Percentiles rank a stretch among this genome's conserved stretches.
Evolutionary conservation across 169 alveolate species (phyloP).

Genomic region (Plasmodium gonderi): DNA sequence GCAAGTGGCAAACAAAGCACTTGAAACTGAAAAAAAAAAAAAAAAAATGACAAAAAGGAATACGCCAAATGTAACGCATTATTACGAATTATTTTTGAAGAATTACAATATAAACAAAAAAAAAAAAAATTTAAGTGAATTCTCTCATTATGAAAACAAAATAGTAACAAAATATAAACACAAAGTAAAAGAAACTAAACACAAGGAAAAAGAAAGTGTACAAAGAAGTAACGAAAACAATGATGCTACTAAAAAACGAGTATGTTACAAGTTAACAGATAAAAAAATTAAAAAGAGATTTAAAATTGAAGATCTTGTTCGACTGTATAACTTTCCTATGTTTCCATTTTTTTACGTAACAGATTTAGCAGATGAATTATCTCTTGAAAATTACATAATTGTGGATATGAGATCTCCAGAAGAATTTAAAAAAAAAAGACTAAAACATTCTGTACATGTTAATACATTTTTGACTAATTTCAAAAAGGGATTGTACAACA

Average conservation of each 20-base stretch:
- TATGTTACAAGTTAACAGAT: slow-evolving; percentile 13
- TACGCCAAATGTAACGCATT: not conserved
- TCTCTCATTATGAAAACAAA: slow-evolving; percentile 7
- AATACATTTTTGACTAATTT: slow-evolving; percentile 55
- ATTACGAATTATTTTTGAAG: slow-evolving; percentile 45
- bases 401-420: slow-evolving; percentile 53
- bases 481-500: slow-evolving; percentile 45
- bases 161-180: not conserved
- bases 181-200: not conserved
- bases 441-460: slow-evolving; percentile 63
- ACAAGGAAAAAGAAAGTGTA: not conserved
- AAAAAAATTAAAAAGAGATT: slow-evolving; percentile 22
- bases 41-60: not conserved
- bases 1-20: not conserved
- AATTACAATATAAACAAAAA: slow-evolving; percentile 34
- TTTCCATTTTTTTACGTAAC: slow-evolving; percentile 44
- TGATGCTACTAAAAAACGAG: too few species aligned
- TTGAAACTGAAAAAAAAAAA: not conserved
- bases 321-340: slow-evolving; percentile 29
- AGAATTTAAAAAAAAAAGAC: slow-evolving; percentile 26
- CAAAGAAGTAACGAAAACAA: not conserved
- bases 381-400: slow-evolving; percentile 17
- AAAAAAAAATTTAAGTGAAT: slow-evolving; percentile 36
- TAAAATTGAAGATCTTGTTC: slow-evolving; percentile 7
- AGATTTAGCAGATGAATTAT: slow-evolving; percentile 19